Conservation (phyloP, 2,329 filamentous ascomycete species). For the Colletotrichum paranaense region DNA sequence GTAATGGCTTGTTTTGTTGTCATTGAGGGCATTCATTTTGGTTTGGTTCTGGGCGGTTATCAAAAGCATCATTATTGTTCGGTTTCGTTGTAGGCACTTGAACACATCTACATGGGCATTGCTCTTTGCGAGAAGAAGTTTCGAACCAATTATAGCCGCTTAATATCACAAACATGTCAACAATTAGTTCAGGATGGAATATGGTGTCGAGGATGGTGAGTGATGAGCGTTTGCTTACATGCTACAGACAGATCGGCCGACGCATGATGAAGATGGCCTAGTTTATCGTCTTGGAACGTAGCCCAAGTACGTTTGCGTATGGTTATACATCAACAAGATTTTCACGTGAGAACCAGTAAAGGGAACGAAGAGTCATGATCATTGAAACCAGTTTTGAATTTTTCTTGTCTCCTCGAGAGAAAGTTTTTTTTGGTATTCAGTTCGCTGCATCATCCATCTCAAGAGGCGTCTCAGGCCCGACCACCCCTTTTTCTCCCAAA, state of each 20-base stretch:
- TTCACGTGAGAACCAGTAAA: background rate
- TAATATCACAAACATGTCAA: background rate
- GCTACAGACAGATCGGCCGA: too few species aligned
- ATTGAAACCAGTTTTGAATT: background rate
- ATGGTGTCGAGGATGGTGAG: background rate
- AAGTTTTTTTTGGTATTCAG: slow-evolving; percentile 20
- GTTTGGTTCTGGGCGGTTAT: background rate
- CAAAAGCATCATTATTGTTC: slow-evolving; percentile 5
- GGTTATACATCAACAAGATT: background rate
- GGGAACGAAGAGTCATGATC: background rate
- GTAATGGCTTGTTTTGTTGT: background rate
- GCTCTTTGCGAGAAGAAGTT: background rate
- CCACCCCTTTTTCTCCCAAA: background rate
- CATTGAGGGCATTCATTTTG: background rate
- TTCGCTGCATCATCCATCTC: slow-evolving; percentile 29
- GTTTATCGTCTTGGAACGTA: too few species aligned
- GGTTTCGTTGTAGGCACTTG: background rate
- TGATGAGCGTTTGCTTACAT: too few species aligned
- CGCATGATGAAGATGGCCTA: too few species aligned
- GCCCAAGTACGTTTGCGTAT: too few species aligned
- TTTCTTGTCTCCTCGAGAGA: background rate
- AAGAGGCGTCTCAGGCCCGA: slow-evolving; percentile 3
- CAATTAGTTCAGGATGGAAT: background rate
- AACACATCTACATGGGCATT: background rate
- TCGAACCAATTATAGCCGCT: background rate